A percentile compares a stretch with the other conserved stretches of the same genome.
Evolutionary conservation across 2,329 filamentous ascomycete genomes (phyloP).

Genomic region (Emydomyces testavorans): DNA sequence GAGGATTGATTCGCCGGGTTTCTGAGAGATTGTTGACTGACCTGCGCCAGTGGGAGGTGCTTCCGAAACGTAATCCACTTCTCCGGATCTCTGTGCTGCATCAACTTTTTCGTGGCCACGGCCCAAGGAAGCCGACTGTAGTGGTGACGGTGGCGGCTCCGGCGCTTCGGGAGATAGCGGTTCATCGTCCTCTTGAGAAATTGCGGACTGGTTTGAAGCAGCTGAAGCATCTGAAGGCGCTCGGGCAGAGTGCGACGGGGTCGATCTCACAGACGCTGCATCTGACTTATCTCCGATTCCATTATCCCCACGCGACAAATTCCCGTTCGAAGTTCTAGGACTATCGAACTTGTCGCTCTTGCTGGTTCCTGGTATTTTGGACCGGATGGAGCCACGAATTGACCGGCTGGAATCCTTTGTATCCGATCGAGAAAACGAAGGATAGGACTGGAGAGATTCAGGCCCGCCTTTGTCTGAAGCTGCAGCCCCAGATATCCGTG

Average conservation of each 20-base stretch:
- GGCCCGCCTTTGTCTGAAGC: constrained; percentile 22
- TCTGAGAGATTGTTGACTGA: constrained; percentile 47
- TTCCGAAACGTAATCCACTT: constrained; percentile 91
- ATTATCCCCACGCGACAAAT: constrained; percentile 49
- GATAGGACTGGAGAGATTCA: constrained; percentile 68
- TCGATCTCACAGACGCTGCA: constrained; percentile 61
- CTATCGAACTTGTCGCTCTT: constrained; percentile 58
- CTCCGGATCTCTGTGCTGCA: constrained; percentile 71
- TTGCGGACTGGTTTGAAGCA: constrained; percentile 30
- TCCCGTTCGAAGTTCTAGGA: constrained; percentile 61
- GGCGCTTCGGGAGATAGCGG: constrained; percentile 41
- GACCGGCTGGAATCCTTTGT: constrained; percentile 87
- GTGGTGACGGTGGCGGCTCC: constrained; percentile 70
- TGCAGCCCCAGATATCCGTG: constrained; percentile 20
- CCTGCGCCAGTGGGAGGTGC: constrained; percentile 61
- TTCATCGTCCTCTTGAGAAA: constrained; percentile 27
- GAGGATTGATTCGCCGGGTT: constrained; percentile 79
- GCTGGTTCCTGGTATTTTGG: constrained; percentile 59
- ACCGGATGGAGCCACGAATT: constrained; percentile 66
- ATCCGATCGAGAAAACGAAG: constrained; percentile 82
- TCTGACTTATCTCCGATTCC: constrained; percentile 54
- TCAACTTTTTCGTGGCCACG: constrained; percentile 65
- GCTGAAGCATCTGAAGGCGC: constrained; percentile 22
- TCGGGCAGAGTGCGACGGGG: constrained; percentile 42
- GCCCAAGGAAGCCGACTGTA: constrained; percentile 63